Conservation (phyloP, 1,139 yeast genomes). For the Hyphopichia burtonii region DNA sequence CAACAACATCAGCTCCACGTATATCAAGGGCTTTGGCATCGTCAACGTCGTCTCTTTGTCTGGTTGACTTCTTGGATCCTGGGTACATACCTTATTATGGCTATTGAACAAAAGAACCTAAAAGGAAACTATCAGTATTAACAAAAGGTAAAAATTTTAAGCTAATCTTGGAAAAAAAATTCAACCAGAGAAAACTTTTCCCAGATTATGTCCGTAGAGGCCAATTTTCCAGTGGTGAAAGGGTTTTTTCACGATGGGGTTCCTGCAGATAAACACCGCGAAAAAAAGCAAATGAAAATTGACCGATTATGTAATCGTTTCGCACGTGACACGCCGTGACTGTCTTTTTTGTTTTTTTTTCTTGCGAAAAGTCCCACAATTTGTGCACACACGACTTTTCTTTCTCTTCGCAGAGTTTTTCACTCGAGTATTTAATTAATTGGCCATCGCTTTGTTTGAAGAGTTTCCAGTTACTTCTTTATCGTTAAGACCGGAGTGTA, state of each 20-base stretch:
- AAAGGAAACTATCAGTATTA: not conserved
- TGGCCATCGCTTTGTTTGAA: not conserved
- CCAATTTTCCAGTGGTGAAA: slow-evolving; percentile 5
- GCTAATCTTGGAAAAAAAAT: not conserved
- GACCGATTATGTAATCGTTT: not conserved
- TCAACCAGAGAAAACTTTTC: not conserved
- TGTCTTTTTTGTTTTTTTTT: slow-evolving; percentile 8
- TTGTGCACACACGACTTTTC: too few relatives aligned
- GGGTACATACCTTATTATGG: not conserved
- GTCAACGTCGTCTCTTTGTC: too few relatives aligned
- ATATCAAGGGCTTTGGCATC: too few relatives aligned
- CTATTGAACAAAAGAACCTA: not conserved
- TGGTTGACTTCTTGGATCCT: too few relatives aligned
- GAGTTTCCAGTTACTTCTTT: slow-evolving; percentile 8
- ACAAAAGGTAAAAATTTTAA: not conserved
- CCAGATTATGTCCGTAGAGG: not conserved
- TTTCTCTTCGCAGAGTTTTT: not conserved
- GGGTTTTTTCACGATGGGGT: not conserved
- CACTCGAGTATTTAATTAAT: not conserved
- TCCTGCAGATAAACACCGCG: not conserved
- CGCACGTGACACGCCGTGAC: slow-evolving; percentile 13
- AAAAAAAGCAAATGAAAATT: too few relatives aligned
- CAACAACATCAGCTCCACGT: too few relatives aligned
- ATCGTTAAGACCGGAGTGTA: slow-evolving; percentile 85
- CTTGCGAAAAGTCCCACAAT: too few relatives aligned